Evolutionary conservation across 2,329 filamentous ascomycete genomes (phyloP).

Genomic region (Ophiostoma himal-ulmi): DNA sequence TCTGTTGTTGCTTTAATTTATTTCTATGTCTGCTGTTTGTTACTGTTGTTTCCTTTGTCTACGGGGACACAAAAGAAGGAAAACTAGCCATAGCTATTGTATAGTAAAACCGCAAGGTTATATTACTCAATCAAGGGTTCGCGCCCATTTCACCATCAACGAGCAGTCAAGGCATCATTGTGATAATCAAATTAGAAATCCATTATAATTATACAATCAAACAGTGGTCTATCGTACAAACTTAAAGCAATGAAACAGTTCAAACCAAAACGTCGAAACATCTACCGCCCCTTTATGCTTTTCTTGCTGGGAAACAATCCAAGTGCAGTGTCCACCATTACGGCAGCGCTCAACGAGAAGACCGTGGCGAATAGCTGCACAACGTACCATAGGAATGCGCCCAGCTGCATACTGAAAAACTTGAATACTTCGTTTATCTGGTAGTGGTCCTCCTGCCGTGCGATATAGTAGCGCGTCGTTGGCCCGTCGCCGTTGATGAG

Average conservation of each 20-base stretch:
- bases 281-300: background rate
- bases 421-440: slow-evolving; percentile 69
- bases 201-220: background rate
- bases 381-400: slow-evolving; percentile 43
- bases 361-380: slow-evolving; percentile 52
- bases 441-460: slow-evolving; percentile 74
- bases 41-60: background rate
- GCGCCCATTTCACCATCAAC: background rate
- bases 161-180: background rate
- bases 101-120: slow-evolving; percentile 7
- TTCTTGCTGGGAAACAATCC: background rate
- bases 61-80: background rate
- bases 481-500: slow-evolving; percentile 14
- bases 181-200: background rate
- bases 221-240: background rate
- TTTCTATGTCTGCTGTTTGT: background rate
- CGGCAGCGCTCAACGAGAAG: slow-evolving; percentile 56
- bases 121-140: slow-evolving; percentile 5
- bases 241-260: background rate
- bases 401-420: slow-evolving; percentile 60
- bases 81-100: background rate
- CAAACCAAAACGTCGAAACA: background rate
- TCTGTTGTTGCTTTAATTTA: background rate
- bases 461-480: slow-evolving; percentile 59
- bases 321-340: slow-evolving; percentile 9